Percentiles rank a stretch among this genome's conserved stretches.
Evolutionary conservation across 257 asterid genomes (phyloP).

Genomic region (Nicotiana noctiflora): DNA sequence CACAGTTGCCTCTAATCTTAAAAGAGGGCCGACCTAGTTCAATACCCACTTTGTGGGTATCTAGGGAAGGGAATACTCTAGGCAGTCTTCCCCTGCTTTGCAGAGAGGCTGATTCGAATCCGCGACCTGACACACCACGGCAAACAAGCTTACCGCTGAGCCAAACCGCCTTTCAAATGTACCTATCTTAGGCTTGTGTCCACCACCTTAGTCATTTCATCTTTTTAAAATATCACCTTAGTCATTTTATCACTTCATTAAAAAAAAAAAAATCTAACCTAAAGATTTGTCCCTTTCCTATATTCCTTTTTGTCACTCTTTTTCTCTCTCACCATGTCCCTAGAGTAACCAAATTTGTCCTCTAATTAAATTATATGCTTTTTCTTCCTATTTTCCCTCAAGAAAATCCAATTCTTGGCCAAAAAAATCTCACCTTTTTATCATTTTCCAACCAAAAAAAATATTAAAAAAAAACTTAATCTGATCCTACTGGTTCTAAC

Average conservation of each 20-base stretch:
- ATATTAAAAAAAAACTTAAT: not conserved
- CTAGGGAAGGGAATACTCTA: too few species aligned
- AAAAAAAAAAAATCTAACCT: not conserved
- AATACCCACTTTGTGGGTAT: too few species aligned
- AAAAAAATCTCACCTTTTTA: not conserved
- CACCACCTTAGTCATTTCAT: not conserved
- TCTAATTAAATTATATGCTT: not conserved
- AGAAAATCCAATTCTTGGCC: not conserved
- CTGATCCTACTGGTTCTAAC: not conserved
- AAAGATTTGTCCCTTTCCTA: not conserved
- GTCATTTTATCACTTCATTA: not conserved
- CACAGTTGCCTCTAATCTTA: too few species aligned
- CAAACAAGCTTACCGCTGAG: too few species aligned
- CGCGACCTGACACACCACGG: too few species aligned
- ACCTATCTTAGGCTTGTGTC: not conserved
- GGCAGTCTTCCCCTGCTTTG: too few species aligned
- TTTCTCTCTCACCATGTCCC: slow-evolving; percentile 1
- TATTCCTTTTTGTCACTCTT: not conserved
- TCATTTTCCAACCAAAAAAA: not conserved
- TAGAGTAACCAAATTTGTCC: not conserved
- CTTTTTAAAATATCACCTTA: not conserved
- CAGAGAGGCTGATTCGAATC: too few species aligned
- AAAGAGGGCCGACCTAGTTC: too few species aligned
- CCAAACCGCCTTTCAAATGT: too few species aligned
- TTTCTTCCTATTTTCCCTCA: not conserved